Evolutionary conservation across 176 grass and related monocot genomes (phyloP).

Genomic region (Coix lacrymajobi): DNA sequence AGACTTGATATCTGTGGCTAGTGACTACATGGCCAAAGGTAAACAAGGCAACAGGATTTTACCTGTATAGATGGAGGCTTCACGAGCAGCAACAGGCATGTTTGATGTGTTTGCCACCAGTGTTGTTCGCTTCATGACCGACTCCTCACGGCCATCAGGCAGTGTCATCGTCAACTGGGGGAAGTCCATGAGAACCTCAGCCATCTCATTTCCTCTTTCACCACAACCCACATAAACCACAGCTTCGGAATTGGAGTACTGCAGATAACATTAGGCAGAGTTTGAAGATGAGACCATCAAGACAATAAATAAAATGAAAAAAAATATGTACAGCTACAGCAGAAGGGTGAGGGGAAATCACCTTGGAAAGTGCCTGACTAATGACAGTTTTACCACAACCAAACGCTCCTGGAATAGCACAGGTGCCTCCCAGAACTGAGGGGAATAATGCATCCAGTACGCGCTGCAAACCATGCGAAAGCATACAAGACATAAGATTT

Average conservation of each 20-base stretch:
- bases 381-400: constrained; percentile 98
- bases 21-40: not conserved
- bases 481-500: not conserved
- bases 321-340: not conserved
- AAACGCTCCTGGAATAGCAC: constrained; percentile 95
- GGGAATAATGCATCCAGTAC: constrained; percentile 92
- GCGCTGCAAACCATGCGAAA: constrained; percentile 52
- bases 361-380: constrained; percentile 97
- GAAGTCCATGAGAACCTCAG: constrained; percentile 96
- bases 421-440: constrained; percentile 89
- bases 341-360: not conserved
- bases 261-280: too few species aligned
- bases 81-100: constrained; percentile 96
- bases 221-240: constrained; percentile 93
- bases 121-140: constrained; percentile 93
- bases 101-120: constrained; percentile 96
- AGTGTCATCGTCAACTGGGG: constrained; percentile 93
- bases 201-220: constrained; percentile 96
- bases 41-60: not conserved
- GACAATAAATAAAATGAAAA: not conserved
- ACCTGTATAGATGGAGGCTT: constrained; percentile 98
- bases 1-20: not conserved
- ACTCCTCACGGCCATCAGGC: constrained; percentile 85
- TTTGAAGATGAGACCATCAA: constrained; percentile 3
- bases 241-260: constrained; percentile 85